A percentile compares a stretch with the other conserved stretches of the same genome.
phyloP scores from a whole-genome alignment of 371 early-diverging fungal species.

The Gilbertella persicaria region DNA sequence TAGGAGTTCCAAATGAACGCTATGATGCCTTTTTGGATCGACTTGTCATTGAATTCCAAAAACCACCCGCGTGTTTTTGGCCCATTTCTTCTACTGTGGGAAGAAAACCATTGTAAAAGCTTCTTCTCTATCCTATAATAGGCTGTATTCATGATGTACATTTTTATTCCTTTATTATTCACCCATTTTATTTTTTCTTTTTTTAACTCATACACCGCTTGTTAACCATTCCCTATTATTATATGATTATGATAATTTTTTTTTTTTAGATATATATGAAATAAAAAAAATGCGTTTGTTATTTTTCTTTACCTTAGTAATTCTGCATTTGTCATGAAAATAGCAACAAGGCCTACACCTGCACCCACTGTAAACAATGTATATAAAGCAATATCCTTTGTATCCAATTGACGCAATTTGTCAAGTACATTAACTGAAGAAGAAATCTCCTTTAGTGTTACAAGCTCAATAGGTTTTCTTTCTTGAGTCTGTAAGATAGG shows the following conservation, averaged over 20 bases:
- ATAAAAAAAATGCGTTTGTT: not conserved
- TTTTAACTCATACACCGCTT: conserved; percentile 5
- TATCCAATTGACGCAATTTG: conserved; percentile 6
- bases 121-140: not conserved
- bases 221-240: conserved; percentile 14
- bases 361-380: conserved; percentile 43
- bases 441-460: not conserved
- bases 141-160: no score
- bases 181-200: no score
- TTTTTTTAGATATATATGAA: not conserved
- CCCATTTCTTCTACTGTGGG: conserved; percentile 17
- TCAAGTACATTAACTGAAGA: conserved; percentile 3
- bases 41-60: conserved; percentile 9
- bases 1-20: conserved; percentile 11
- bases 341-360: conserved; percentile 36
- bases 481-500: conserved; percentile 13
- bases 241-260: not conserved
- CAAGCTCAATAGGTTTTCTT: conserved; percentile 20
- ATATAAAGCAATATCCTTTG: conserved; percentile 21
- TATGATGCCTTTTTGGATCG: conserved; percentile 22
- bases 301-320: conserved; percentile 31
- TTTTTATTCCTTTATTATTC: no score
- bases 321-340: conserved; percentile 38
- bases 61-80: conserved; percentile 20
- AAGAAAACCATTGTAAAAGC: conserved; percentile 18